Conservation (phyloP, 2,329 filamentous ascomycete species). For the Verticillium dahliae region DNA sequence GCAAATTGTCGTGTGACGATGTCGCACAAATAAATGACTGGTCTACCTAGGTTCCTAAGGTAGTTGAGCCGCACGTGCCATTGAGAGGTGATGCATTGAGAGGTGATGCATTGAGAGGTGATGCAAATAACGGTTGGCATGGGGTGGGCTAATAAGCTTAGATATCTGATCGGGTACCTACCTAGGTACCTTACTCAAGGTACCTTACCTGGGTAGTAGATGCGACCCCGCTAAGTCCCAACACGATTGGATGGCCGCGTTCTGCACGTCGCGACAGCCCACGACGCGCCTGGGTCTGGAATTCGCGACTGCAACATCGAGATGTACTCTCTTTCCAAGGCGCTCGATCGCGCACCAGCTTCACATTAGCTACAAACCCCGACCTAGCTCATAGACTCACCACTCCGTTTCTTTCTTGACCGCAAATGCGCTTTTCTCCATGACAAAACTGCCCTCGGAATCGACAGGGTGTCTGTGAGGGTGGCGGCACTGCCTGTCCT, state of each 20-base stretch:
- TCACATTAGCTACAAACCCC: not conserved
- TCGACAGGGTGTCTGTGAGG: not conserved
- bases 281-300: not conserved
- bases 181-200: not conserved
- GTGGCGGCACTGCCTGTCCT: not conserved
- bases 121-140: no score
- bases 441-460: not conserved
- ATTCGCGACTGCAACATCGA: not conserved
- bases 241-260: not conserved
- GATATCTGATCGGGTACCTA: no score
- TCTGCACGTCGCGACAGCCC: not conserved
- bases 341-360: not conserved
- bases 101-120: no score
- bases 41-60: no score
- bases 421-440: not conserved
- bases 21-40: no score
- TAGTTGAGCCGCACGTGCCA: no score
- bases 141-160: no score
- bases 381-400: not conserved
- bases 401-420: not conserved
- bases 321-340: not conserved
- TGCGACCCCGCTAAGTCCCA: no score
- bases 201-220: not conserved
- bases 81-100: no score
- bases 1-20: no score